Conservation (phyloP, 2,329 filamentous ascomycete species). For the Coniochaeta sp. region DNA sequence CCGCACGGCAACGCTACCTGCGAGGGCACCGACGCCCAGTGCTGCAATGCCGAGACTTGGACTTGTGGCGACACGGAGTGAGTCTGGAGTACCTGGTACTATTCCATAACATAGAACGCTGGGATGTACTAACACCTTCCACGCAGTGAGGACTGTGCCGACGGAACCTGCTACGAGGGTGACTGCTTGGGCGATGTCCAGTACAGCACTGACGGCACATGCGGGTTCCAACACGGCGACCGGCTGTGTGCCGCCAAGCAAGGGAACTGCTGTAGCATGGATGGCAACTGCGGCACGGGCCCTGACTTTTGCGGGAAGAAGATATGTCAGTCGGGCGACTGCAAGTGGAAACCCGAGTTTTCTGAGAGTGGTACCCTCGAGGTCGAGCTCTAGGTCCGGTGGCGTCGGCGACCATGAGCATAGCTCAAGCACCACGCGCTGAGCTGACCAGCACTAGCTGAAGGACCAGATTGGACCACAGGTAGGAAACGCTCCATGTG, state of each 20-base stretch:
- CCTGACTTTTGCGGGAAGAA: constrained; percentile 14
- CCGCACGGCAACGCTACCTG: not conserved
- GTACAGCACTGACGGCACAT: constrained; percentile 26
- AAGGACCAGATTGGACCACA: too few relatives aligned
- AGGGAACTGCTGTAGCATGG: constrained; percentile 22
- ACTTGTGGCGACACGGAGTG: constrained; percentile 9
- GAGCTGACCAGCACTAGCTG: too few relatives aligned
- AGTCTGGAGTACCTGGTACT: constrained; percentile 4
- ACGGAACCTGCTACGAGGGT: constrained; percentile 25
- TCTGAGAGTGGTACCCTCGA: too few relatives aligned
- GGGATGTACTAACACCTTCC: constrained; percentile 5
- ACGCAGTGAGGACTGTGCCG: constrained; percentile 22
- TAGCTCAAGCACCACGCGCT: too few relatives aligned
- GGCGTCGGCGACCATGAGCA: too few relatives aligned
- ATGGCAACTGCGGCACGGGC: constrained; percentile 19
- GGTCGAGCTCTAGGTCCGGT: too few relatives aligned
- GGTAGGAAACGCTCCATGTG: too few relatives aligned
- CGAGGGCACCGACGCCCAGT: not conserved
- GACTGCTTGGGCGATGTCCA: constrained; percentile 19
- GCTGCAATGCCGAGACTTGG: not conserved
- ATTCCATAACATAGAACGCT: constrained; percentile 2
- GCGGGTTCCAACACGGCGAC: constrained; percentile 20
- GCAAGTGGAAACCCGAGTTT: too few relatives aligned
- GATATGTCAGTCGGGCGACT: constrained; percentile 14
- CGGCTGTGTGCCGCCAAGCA: constrained; percentile 23